Evolutionary conservation across 257 asterid genomes (phyloP).

Genomic region (Linderniella brevidens): DNA sequence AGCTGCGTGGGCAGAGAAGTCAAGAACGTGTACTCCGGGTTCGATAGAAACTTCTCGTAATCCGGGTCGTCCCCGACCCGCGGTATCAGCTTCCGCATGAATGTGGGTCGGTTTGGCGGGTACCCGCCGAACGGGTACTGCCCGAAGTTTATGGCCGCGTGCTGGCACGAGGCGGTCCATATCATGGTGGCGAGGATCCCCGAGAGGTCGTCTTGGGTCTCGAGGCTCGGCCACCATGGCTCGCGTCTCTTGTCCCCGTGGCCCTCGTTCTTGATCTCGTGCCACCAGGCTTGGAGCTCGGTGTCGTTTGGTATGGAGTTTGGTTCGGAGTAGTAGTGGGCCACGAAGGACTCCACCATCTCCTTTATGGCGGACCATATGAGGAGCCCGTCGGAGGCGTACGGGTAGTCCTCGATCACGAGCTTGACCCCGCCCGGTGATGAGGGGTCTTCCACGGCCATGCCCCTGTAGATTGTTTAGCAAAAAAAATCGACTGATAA

Average conservation of each 20-base stretch:
- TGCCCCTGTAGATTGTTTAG: conserved; percentile 25
- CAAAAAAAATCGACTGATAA: too few species aligned
- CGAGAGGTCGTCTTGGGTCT: conserved; percentile 27
- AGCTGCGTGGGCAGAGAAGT: conserved; percentile 42
- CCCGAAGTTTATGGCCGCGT: conserved; percentile 75
- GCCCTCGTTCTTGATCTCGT: conserved; percentile 44
- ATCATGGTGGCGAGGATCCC: conserved; percentile 41
- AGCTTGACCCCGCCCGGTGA: conserved; percentile 59
- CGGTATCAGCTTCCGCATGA: conserved; percentile 44
- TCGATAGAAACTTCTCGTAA: conserved; percentile 20
- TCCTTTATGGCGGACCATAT: conserved; percentile 55
- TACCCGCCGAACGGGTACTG: conserved; percentile 50
- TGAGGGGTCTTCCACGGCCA: conserved; percentile 61
- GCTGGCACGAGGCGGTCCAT: conserved; percentile 70
- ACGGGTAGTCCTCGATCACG: conserved; percentile 65
- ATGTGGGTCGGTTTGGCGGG: conserved; percentile 59
- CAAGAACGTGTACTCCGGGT: conserved; percentile 44
- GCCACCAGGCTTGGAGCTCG: conserved; percentile 81
- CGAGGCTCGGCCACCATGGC: conserved; percentile 63
- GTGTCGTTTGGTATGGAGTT: conserved; percentile 20
- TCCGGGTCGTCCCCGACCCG: conserved; percentile 27
- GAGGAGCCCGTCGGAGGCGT: conserved; percentile 55
- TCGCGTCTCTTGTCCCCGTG: conserved; percentile 61
- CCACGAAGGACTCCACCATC: conserved; percentile 55
- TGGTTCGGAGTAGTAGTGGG: conserved; percentile 28